Evolutionary conservation across 2,329 filamentous ascomycete species (phyloP).

Genomic region (Cladophialophora yegresii): DNA sequence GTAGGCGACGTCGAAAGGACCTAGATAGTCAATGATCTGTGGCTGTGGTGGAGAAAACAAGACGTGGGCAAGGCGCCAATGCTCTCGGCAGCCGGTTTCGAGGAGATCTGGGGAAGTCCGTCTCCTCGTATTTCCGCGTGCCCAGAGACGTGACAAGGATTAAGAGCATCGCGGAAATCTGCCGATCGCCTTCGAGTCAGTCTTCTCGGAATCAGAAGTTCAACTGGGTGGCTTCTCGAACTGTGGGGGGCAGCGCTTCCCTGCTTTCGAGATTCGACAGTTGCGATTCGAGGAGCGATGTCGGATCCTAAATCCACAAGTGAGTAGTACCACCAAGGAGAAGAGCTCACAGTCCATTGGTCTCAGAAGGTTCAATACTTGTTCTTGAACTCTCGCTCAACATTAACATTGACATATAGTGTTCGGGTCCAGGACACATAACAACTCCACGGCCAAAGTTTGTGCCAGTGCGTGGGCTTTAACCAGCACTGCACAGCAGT

Average conservation of each 20-base stretch:
- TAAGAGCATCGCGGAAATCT: not conserved
- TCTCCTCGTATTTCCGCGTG: not conserved
- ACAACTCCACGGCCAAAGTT: constrained; percentile 11
- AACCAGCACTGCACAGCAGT: not conserved
- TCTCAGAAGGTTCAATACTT: not conserved
- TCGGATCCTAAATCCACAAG: not conserved
- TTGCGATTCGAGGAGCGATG: not conserved
- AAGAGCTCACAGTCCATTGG: constrained; percentile 1
- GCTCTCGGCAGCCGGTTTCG: not conserved
- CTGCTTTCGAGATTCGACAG: not conserved
- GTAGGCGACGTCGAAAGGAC: not conserved
- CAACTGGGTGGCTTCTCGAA: not conserved
- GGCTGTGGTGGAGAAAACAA: not conserved
- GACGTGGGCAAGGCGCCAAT: not conserved
- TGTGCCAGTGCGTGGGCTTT: not conserved
- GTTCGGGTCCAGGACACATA: not conserved
- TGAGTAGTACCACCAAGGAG: not conserved
- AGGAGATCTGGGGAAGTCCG: not conserved
- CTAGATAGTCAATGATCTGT: not conserved
- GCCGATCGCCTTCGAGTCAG: not conserved
- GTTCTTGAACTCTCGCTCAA: constrained; percentile 4
- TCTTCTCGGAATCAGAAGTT: not conserved
- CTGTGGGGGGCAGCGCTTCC: not conserved
- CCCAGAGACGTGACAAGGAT: not conserved
- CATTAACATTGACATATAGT: constrained; percentile 17